phyloP scores from a whole-genome alignment of 177 flowering plant species.

The Vitis hybrid region DNA sequence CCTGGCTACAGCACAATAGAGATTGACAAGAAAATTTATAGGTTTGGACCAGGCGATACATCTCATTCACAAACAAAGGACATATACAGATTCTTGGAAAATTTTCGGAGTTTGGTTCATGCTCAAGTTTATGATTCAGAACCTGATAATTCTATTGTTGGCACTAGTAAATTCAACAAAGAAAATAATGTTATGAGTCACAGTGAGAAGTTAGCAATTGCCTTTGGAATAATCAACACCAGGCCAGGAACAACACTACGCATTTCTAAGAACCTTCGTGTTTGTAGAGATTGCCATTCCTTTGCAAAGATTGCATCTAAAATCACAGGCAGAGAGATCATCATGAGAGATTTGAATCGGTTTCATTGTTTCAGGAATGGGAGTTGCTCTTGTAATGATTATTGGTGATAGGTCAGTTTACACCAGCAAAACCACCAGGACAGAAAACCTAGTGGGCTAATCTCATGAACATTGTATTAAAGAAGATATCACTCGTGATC shows the following conservation, averaged over 20 bases:
- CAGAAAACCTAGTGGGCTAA: no score
- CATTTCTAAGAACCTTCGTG: slow-evolving; percentile 28
- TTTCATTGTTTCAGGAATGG: slow-evolving; percentile 20
- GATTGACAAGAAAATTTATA: slow-evolving; percentile 30
- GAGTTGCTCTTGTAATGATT: slow-evolving; percentile 15
- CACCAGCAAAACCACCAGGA: neutral
- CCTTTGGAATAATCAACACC: slow-evolving; percentile 23
- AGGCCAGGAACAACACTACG: slow-evolving; percentile 17
- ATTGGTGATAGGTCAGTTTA: slow-evolving; percentile 8
- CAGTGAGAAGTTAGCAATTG: slow-evolving; percentile 24
- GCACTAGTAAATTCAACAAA: neutral
- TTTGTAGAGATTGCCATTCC: slow-evolving; percentile 20
- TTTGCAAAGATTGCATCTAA: slow-evolving; percentile 20
- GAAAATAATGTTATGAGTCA: slow-evolving; percentile 17
- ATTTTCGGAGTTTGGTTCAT: slow-evolving; percentile 18
- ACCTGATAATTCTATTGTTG: slow-evolving; percentile 5
- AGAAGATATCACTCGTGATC: no score
- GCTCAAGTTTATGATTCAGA: slow-evolving; percentile 21
- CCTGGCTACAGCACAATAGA: slow-evolving; percentile 65
- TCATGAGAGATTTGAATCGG: slow-evolving; percentile 30
- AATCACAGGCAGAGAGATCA: slow-evolving; percentile 18
- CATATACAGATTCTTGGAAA: slow-evolving; percentile 26
- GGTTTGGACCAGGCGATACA: slow-evolving; percentile 42
- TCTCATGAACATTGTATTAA: no score
- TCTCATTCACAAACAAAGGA: slow-evolving; percentile 29